Evolutionary conservation across 148 eudicot genomes (phyloP).

Genomic region (Cornus controversa): DNA sequence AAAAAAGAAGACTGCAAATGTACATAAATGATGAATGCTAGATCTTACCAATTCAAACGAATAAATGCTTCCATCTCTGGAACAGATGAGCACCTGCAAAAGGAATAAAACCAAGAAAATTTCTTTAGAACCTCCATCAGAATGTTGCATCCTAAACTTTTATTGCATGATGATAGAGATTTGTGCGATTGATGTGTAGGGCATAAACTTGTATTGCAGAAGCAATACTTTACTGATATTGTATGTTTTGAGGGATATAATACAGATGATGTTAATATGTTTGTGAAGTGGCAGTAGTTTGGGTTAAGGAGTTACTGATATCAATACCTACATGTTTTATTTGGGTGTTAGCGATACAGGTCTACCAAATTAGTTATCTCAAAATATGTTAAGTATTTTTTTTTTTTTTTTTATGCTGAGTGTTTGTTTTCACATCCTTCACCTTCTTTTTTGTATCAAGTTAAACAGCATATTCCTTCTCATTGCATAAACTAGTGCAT

Average conservation of each 20-base stretch:
- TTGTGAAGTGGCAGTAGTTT: background rate
- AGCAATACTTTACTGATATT: background rate
- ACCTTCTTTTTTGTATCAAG: background rate
- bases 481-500: no score
- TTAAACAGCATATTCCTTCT: no score
- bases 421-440: background rate
- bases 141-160: background rate
- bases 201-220: background rate
- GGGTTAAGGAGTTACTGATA: background rate
- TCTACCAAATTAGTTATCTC: background rate
- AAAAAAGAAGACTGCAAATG: background rate
- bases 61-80: constrained; percentile 71
- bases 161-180: background rate
- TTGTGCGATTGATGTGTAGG: background rate
- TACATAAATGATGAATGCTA: background rate
- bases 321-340: background rate
- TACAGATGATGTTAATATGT: background rate
- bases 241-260: background rate
- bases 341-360: background rate
- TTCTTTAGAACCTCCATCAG: background rate
- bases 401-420: background rate
- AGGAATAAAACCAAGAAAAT: constrained; percentile 7
- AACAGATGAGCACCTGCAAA: constrained; percentile 64
- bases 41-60: constrained; percentile 54
- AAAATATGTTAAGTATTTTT: background rate